phyloP scores from a whole-genome alignment of 495 filamentous ascomycete species.

The Neurospora sp. region DNA sequence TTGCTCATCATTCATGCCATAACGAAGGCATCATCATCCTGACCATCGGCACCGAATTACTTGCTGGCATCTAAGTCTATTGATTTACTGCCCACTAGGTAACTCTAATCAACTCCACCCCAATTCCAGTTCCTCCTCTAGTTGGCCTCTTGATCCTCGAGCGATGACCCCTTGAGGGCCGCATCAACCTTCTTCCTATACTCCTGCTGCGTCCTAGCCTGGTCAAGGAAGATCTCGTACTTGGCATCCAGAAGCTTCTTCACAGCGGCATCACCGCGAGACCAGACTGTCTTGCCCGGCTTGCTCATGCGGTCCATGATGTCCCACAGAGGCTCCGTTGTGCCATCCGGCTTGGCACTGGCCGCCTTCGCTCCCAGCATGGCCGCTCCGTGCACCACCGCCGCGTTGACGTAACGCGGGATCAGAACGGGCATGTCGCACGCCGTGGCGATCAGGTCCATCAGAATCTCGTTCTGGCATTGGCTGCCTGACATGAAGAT shows the following conservation, averaged over 20 bases:
- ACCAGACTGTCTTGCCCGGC: slow-evolving; percentile 71
- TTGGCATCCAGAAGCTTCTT: slow-evolving; percentile 74
- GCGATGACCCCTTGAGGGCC: slow-evolving; percentile 38
- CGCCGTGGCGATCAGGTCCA: slow-evolving; percentile 79
- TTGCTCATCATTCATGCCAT: not conserved
- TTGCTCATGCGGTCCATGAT: slow-evolving; percentile 98
- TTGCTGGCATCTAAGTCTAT: not conserved
- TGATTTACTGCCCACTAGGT: not conserved
- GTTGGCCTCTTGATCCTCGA: slow-evolving; percentile 3
- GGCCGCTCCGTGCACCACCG: slow-evolving; percentile 92
- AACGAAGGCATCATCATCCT: not conserved
- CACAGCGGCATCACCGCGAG: slow-evolving; percentile 56
- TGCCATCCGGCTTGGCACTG: slow-evolving; percentile 61
- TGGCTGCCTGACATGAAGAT: slow-evolving; percentile 99
- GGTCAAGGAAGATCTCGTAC: slow-evolving; percentile 75
- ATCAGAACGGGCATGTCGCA: slow-evolving; percentile 88
- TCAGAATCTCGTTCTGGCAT: slow-evolving; percentile 88
- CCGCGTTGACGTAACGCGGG: slow-evolving; percentile 83
- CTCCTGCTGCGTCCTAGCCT: slow-evolving; percentile 62
- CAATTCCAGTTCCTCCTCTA: not conserved
- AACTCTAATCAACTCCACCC: not conserved
- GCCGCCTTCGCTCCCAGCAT: slow-evolving; percentile 97
- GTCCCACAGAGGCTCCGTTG: slow-evolving; percentile 78
- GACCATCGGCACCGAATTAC: not conserved
- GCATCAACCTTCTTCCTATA: slow-evolving; percentile 62